phyloP scores from a whole-genome alignment of 768 basidiomycete species.

The Ramaria sp. region DNA sequence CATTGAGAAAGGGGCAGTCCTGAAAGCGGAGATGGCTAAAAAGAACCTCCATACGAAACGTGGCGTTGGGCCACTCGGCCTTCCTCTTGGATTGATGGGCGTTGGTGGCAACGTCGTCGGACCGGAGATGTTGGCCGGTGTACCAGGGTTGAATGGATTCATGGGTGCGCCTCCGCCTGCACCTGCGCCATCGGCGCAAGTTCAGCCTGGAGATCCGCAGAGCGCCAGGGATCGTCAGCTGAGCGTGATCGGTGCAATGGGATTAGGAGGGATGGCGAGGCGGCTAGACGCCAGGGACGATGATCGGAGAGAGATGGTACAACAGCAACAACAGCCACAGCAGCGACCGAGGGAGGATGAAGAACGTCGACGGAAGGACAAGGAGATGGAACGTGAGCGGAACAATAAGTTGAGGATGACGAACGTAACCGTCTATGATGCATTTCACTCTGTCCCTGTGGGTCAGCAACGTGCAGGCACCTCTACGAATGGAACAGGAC shows the following conservation, averaged over 20 bases:
- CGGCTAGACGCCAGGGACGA: conserved; percentile 23
- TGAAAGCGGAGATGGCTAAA: conserved; percentile 99
- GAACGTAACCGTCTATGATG: conserved; percentile 52
- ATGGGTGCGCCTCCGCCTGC: background rate
- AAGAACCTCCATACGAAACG: conserved; percentile 97
- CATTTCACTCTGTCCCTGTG: conserved; percentile 57
- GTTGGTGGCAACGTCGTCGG: conserved; percentile 15
- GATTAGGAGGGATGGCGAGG: conserved; percentile 19
- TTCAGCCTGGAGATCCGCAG: conserved; percentile 21
- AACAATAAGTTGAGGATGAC: conserved; percentile 27
- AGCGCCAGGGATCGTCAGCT: conserved; percentile 37
- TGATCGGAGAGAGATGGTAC: conserved; percentile 24
- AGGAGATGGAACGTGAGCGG: conserved; percentile 21
- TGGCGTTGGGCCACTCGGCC: conserved; percentile 59
- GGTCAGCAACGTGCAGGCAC: conserved; percentile 17
- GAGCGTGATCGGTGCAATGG: conserved; percentile 35
- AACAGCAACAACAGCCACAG: conserved; percentile 54
- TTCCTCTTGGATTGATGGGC: conserved; percentile 12
- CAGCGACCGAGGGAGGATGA: conserved; percentile 7
- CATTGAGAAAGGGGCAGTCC: conserved; percentile 79
- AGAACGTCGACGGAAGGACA: conserved; percentile 18
- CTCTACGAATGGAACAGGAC: conserved; percentile 18
- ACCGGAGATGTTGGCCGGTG: conserved; percentile 7
- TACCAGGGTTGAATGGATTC: background rate
- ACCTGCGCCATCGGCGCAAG: conserved; percentile 17